Evolutionary conservation across 306 rosid genomes (phyloP).

Genomic region (Rosa rugosa): DNA sequence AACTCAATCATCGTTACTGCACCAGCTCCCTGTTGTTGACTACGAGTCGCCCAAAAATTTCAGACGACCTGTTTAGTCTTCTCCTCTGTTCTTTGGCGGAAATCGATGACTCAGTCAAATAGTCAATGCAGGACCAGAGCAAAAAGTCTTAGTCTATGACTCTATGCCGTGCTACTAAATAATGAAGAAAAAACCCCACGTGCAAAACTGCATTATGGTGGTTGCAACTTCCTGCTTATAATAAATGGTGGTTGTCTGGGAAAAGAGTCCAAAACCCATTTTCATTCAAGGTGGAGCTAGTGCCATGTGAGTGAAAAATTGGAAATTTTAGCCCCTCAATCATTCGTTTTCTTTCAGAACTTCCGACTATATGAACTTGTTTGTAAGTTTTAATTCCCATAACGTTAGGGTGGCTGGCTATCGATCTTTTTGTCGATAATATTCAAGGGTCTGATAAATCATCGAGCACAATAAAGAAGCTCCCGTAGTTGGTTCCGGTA

Average conservation of each 20-base stretch:
- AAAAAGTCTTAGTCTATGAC: background rate
- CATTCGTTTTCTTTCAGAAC: background rate
- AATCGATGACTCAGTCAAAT: background rate
- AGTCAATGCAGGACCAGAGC: background rate
- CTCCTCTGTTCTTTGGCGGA: background rate
- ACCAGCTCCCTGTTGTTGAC: constrained; percentile 3
- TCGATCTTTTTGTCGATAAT: background rate
- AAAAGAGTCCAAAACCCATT: background rate
- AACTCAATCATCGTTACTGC: background rate
- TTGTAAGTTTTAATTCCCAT: background rate
- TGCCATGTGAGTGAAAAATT: background rate
- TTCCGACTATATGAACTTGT: background rate
- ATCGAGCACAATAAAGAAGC: background rate
- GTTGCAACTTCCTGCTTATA: background rate
- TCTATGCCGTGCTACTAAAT: background rate
- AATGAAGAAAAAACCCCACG: background rate
- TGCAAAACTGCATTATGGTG: background rate
- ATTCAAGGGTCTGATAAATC: background rate
- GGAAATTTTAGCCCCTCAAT: background rate
- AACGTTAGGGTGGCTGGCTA: background rate
- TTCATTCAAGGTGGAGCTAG: background rate
- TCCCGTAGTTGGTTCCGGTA: no score
- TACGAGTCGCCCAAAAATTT: background rate
- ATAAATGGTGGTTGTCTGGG: background rate
- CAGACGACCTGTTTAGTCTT: background rate